These are phyloP conservation scores for Zarea fungicola DNA, from an alignment of 2,329 filamentous ascomycete species.

Conservation along the genomic window DNA sequence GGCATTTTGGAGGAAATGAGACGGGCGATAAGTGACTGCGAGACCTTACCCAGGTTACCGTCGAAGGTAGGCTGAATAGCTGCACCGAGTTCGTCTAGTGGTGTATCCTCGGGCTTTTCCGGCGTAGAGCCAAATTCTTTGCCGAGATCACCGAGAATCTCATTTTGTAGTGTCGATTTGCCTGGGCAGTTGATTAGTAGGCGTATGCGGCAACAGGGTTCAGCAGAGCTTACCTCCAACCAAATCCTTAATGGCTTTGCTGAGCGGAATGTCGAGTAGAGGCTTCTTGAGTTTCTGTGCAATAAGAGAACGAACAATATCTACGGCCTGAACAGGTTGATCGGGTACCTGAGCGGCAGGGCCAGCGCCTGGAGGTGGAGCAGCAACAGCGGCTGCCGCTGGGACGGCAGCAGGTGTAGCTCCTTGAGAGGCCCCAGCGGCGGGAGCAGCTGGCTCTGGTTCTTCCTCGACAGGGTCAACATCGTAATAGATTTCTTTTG, in stretches of 20 bases:
- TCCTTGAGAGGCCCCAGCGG: conserved; percentile 42
- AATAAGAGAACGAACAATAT: conserved; percentile 83
- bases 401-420: conserved; percentile 49
- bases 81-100: conserved; percentile 89
- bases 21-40: conserved; percentile 84
- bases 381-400: conserved; percentile 49
- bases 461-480: conserved; percentile 94
- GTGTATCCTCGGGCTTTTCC: conserved; percentile 96
- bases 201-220: background rate
- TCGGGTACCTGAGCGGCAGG: conserved; percentile 85
- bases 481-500: conserved; percentile 99
- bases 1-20: conserved; percentile 99
- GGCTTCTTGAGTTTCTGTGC: conserved; percentile 98
- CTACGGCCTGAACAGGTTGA: conserved; percentile 78
- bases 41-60: conserved; percentile 95
- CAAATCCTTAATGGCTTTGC: conserved; percentile 97
- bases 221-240: conserved; percentile 72
- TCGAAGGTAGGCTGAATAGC: conserved; percentile 99
- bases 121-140: conserved; percentile 98
- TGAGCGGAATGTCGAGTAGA: conserved; percentile 79
- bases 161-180: conserved; percentile 97
- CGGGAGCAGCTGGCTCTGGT: conserved; percentile 54
- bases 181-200: conserved; percentile 44
- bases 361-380: conserved; percentile 65
- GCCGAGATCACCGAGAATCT: conserved; percentile 93